Percentiles rank a stretch among this genome's conserved stretches.
These are phyloP conservation scores for Aspergillus quadrilineatus DNA, from an alignment of 2,329 filamentous ascomycete species.

Conservation along the genomic window DNA sequence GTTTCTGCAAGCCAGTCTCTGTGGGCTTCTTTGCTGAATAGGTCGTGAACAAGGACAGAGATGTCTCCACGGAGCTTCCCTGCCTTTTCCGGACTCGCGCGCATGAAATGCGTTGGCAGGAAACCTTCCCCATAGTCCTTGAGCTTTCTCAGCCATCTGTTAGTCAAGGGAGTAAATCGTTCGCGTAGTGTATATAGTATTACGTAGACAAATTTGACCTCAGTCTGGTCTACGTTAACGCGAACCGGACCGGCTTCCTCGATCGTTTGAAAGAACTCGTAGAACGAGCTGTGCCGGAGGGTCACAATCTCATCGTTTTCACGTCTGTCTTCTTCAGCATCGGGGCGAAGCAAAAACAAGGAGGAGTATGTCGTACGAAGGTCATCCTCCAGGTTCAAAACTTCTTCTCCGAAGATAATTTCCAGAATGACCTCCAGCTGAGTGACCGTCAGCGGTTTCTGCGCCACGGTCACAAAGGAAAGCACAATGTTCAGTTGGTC, in stretches of 20 bases:
- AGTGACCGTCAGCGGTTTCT: conserved; percentile 6
- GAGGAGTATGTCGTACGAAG: conserved; percentile 1
- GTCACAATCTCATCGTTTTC: not conserved
- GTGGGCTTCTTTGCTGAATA: too few relatives aligned
- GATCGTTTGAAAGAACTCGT: not conserved
- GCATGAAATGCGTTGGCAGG: too few relatives aligned
- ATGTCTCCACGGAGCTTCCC: too few relatives aligned
- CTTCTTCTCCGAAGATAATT: not conserved
- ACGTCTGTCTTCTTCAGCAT: not conserved
- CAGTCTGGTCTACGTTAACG: not conserved
- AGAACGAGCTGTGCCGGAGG: conserved; percentile 9
- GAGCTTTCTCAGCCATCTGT: too few relatives aligned
- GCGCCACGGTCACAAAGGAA: conserved; percentile 6
- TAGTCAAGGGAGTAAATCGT: too few relatives aligned
- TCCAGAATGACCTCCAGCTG: not conserved
- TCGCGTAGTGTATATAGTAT: not conserved
- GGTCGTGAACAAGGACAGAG: too few relatives aligned
- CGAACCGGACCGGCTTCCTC: not conserved
- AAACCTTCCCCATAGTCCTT: too few relatives aligned
- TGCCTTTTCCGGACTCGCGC: too few relatives aligned
- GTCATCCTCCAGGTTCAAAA: conserved; percentile 3
- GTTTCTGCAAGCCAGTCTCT: too few relatives aligned
- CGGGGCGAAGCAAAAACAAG: not conserved
- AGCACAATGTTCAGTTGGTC: conserved; percentile 8
- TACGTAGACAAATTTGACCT: not conserved